Percentiles rank a stretch among this genome's conserved stretches.
Evolutionary conservation across 208 protist genomes (phyloP).

Genomic region (Trichomonas vaginalis): DNA sequence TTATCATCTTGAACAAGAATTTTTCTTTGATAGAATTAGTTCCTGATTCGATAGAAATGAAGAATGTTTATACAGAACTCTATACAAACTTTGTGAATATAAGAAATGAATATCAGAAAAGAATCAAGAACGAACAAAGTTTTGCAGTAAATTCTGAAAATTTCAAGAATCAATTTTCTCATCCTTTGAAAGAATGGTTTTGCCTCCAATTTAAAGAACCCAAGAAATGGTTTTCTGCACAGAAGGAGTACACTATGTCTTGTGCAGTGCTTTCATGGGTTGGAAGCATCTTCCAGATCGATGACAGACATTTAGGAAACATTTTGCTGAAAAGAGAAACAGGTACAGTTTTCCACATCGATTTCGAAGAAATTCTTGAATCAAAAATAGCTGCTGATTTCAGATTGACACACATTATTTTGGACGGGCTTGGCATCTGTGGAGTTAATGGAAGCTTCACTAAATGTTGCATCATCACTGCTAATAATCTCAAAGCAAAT

Average conservation of each 20-base stretch:
- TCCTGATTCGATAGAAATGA: background rate
- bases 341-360: constrained; percentile 49
- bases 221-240: constrained; percentile 62
- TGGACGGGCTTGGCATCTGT: constrained; percentile 33
- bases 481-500: background rate
- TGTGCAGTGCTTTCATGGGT: constrained; percentile 75
- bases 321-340: constrained; percentile 62
- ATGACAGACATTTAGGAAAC: constrained; percentile 78
- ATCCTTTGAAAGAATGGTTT: constrained; percentile 72
- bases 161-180: constrained; percentile 32
- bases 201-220: constrained; percentile 58
- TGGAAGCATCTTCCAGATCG: constrained; percentile 68
- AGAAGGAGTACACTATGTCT: constrained; percentile 60
- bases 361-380: constrained; percentile 85
- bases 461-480: constrained; percentile 41
- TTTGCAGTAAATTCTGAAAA: background rate
- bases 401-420: constrained; percentile 36
- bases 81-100: too few species aligned
- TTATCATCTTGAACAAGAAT: background rate
- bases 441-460: constrained; percentile 61
- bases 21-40: background rate
- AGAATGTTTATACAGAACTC: too few species aligned
- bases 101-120: background rate
- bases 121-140: background rate
- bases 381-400: constrained; percentile 45